phyloP scores from a whole-genome alignment of 2,329 filamentous ascomycete species.

The Phyllosticta citribraziliensis region DNA sequence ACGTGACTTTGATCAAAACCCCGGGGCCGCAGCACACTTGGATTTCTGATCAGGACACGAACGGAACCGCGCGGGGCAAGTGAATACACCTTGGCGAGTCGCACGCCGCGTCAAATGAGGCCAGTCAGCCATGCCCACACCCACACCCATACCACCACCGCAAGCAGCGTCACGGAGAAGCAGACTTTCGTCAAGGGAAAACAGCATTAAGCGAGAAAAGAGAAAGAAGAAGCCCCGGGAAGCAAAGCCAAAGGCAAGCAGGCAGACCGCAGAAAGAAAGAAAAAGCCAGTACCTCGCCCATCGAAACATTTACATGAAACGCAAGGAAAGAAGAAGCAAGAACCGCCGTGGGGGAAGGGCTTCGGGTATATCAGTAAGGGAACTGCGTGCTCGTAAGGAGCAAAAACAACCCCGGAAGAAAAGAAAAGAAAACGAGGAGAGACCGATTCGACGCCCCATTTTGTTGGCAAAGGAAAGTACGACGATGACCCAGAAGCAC shows the following conservation, averaged over 20 bases:
- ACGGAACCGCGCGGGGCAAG: no score
- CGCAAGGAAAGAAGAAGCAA: background rate
- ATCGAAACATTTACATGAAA: background rate
- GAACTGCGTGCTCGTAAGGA: background rate
- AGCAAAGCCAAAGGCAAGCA: background rate
- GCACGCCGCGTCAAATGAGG: no score
- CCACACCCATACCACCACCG: no score
- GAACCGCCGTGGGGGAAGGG: background rate
- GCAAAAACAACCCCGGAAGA: background rate
- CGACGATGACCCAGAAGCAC: background rate
- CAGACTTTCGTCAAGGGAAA: no score
- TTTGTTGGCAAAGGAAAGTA: background rate
- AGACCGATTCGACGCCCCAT: background rate
- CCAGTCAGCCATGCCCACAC: no score
- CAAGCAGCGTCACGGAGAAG: no score
- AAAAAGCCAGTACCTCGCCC: background rate
- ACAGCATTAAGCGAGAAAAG: no score
- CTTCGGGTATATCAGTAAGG: background rate
- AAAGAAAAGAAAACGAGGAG: background rate
- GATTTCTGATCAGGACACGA: no score
- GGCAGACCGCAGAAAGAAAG: background rate
- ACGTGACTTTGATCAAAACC: no score
- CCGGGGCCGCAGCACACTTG: no score
- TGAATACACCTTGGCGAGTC: no score
- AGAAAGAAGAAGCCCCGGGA: no score